Evolutionary conservation across 768 basidiomycete genomes (phyloP).

Genomic region (Pleurotus salmoneostramineus): DNA sequence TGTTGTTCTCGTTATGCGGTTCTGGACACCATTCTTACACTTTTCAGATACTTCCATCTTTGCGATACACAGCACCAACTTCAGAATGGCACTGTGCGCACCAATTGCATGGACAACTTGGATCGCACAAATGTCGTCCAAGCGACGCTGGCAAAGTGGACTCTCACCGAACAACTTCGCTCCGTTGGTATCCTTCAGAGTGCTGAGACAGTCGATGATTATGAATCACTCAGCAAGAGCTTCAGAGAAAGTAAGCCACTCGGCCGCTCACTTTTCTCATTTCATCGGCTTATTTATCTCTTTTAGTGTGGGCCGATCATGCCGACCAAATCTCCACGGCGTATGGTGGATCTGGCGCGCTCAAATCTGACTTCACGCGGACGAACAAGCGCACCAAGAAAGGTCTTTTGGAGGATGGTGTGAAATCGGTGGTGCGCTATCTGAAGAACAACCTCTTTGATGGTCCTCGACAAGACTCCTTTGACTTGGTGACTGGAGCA

Average conservation of each 20-base stretch:
- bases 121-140: constrained; percentile 98
- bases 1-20: neutral
- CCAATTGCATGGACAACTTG: constrained; percentile 97
- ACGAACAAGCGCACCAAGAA: constrained; percentile 85
- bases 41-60: constrained; percentile 74
- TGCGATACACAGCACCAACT: constrained; percentile 48
- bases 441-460: constrained; percentile 97
- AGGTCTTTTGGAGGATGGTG: constrained; percentile 80
- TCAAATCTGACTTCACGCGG: constrained; percentile 96
- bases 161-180: constrained; percentile 73
- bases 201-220: constrained; percentile 76
- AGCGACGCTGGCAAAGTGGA: constrained; percentile 84
- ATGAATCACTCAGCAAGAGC: constrained; percentile 71
- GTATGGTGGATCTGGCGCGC: constrained; percentile 91
- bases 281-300: neutral
- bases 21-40: neutral
- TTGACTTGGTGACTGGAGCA: constrained; percentile 87
- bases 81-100: constrained; percentile 80
- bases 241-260: constrained; percentile 79
- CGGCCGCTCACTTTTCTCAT: neutral
- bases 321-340: constrained; percentile 87
- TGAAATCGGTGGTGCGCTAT: constrained; percentile 82
- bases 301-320: constrained; percentile 94
- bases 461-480: constrained; percentile 90
- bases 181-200: constrained; percentile 67